Base-by-base conservation (phyloP, 768 basidiomycete genomes). In the Solioccasus polychromus region DNA sequence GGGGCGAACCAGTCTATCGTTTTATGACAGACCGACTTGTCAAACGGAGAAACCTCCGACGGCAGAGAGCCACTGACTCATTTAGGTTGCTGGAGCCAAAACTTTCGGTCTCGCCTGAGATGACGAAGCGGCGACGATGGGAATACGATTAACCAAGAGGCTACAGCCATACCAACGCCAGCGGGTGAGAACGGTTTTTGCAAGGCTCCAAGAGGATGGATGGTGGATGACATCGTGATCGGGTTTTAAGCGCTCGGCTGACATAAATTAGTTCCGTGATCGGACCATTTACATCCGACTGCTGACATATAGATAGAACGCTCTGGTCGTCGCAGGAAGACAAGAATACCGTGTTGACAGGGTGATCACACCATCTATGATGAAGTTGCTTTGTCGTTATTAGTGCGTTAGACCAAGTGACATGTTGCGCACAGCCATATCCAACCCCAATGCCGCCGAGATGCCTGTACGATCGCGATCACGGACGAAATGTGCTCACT, bases 111-210 rank as follows among this genome's bases (percentile, higher is more conserved):
- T 85, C 82, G 2, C 82, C 83, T 7, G 78, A 83, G 20, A 81
- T 69, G n/a, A n/a, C n/a, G n/a, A n/a, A n/a, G n/a, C n/a, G n/a
- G n/a, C n/a, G n/a, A n/a, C n/a, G n/a, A n/a, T n/a, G n/a, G n/a
- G n/a, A n/a, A n/a, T n/a, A n/a, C n/a, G n/a, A n/a, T 73, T 55
- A 53, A 82, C 83, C 56, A 83, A 66, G 24, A 83, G 62, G 52
- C 82, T 83, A 54, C 81, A 83, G 4, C 67, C 83, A 54, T 85
- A 85, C 77, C 80, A 84, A 40, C 82, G 67, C 84, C 83, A 85
- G 8, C 76, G 70, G 20, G 73, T 66, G 20, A 85, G 67, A 34
- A 85, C 63, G 41, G 77, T 70, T 41, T 71, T 71, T 4, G 67
- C 65, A 1, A 79, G 51, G 45, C 55, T 61, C 75, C 74, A 79